Percentiles rank a stretch among this genome's conserved stretches.
Conservation (phyloP, 1,284 basidiomycete species). For the Mixia osmundae region DNA sequence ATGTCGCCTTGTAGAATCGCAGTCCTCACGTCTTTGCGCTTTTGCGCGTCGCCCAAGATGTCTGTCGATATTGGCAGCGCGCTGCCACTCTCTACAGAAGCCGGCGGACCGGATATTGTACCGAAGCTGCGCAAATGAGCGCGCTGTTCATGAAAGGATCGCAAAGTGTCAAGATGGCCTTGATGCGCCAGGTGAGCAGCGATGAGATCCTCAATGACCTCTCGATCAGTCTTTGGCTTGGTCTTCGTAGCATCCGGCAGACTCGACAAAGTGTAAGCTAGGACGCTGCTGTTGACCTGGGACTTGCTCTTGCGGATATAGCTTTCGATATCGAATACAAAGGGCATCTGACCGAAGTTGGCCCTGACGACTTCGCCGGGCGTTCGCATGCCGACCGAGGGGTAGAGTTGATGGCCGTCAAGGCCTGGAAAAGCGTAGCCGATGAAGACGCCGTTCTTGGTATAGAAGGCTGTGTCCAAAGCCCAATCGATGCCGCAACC, state of each 20-base stretch:
- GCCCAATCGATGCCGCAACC: conserved; percentile 70
- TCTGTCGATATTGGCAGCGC: background rate
- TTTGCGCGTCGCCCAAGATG: conserved; percentile 1
- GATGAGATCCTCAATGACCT: conserved; percentile 9
- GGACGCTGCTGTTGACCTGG: background rate
- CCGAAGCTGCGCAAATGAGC: background rate
- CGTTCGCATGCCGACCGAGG: conserved; percentile 65
- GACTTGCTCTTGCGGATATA: conserved; percentile 10
- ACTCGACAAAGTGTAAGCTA: conserved; percentile 4
- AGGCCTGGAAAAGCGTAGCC: conserved; percentile 47
- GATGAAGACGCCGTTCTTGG: conserved; percentile 57
- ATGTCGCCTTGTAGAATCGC: conserved; percentile 3
- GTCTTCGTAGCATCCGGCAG: background rate
- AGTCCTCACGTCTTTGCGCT: too few species aligned
- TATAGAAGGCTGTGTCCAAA: conserved; percentile 49
- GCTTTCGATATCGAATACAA: conserved; percentile 58
- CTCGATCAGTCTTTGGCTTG: conserved; percentile 4
- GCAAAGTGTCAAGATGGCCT: conserved; percentile 8
- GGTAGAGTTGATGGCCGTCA: conserved; percentile 35
- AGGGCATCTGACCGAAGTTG: conserved; percentile 66
- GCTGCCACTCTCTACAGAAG: background rate
- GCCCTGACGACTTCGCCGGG: conserved; percentile 42
- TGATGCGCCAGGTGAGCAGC: conserved; percentile 10
- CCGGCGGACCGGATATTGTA: background rate
- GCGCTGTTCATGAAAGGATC: conserved; percentile 6